A percentile compares a stretch with the other conserved stretches of the same genome.
Evolutionary conservation across 306 rosid species (phyloP).

Genomic region (Gleditsia sinensis): DNA sequence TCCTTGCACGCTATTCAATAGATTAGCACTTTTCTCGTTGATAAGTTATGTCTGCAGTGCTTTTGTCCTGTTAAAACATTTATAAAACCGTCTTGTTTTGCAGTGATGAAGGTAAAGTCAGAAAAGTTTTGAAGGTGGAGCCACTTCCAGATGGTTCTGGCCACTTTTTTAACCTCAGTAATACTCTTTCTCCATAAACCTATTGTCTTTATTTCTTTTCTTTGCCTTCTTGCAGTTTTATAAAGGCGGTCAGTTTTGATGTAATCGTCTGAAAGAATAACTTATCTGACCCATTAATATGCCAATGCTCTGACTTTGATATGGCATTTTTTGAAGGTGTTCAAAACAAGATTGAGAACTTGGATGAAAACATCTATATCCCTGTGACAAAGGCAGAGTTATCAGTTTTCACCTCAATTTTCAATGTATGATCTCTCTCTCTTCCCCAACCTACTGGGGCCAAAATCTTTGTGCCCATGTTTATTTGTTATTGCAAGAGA

Average conservation of each 20-base stretch:
- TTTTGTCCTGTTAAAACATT: constrained; percentile 1
- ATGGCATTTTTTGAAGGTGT: constrained; percentile 58
- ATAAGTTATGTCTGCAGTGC: neutral
- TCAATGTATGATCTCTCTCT: constrained; percentile 59
- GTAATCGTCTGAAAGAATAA: constrained; percentile 5
- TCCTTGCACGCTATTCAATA: constrained; percentile 1
- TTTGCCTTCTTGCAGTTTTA: constrained; percentile 18
- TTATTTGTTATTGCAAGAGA: constrained; percentile 4
- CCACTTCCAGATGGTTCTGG: constrained; percentile 96
- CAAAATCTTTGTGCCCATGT: neutral
- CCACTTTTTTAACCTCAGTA: constrained; percentile 88
- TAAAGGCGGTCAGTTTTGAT: constrained; percentile 7
- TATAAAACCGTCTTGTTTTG: constrained; percentile 38
- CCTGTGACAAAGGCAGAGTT: constrained; percentile 85
- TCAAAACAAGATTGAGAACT: constrained; percentile 75
- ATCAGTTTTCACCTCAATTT: constrained; percentile 73
- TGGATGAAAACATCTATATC: constrained; percentile 74
- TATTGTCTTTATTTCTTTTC: constrained; percentile 7
- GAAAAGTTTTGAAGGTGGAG: constrained; percentile 88
- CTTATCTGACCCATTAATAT: constrained; percentile 16
- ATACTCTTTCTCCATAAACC: constrained; percentile 45
- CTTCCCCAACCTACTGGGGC: neutral
- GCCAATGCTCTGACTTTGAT: constrained; percentile 22
- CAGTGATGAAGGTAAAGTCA: constrained; percentile 93
- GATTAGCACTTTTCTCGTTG: constrained; percentile 1